Base-by-base conservation (phyloP, 176 grass and related monocot species). In the Thalia dealbata region DNA sequence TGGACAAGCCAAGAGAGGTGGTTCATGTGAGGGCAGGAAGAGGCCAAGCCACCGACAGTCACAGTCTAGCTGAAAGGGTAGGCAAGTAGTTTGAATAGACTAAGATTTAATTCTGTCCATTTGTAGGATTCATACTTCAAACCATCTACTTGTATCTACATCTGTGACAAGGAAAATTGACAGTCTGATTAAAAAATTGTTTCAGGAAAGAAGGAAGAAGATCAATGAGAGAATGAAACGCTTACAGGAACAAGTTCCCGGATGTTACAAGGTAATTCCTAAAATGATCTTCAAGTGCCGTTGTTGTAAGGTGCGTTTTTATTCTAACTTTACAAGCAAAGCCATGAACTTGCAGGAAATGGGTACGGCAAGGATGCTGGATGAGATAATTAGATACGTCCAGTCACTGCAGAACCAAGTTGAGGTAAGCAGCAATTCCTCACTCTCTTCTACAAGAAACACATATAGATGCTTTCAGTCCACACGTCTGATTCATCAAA, bases 21-120 rank as follows among this genome's bases (percentile, higher is more conserved):
- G 64, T 68, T 69, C 75, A 77, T 77, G 75, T 77, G 29, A 77
- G 75, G 64, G 75, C 75, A 77, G 67, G 75, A 77, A 77, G 75
- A 69, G 75, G 75, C 50, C 75, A 77, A 55, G 75, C 63, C 7
- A 68, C 73, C 62, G 58, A 64, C 38, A 75, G 22, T 35, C 73
- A 75, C n/a, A 75, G 73, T 21, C 58, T 75, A 41, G 75, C 75
- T 19, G 75, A 77, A 18, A 67, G 75, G 75, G 75, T 77, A 77
- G 50, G 75, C 51, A 35, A n/a, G 63, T 52, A 56, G 48, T 67
- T 68, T 52, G 13, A 46, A 9, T 68, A 41, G 14, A 67, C 64
- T 67, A 32, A 21, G 21, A 68, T 68, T 38, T 43, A 11, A 68
- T 63, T 9, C 25, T 63, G 35, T 44, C 38, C 65, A 2, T 23